Evolutionary conservation across 768 basidiomycete genomes (phyloP), one percentile per base, ranked within the genome.

Genomic region (Podaxis carcinomalis): DNA sequence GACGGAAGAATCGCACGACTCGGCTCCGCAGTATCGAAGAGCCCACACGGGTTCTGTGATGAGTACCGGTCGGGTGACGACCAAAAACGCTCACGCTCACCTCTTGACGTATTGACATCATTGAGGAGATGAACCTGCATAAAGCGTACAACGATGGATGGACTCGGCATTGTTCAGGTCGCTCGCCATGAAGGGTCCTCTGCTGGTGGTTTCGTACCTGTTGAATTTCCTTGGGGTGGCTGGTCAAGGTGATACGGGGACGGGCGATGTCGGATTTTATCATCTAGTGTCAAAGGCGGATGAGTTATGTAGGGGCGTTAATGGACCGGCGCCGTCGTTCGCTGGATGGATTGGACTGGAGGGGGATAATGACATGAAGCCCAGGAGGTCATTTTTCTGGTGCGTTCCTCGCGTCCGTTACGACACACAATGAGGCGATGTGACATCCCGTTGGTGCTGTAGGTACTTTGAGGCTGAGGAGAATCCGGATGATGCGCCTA

Each of bases 401-500:
- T 66, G 37, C 14, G 44, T 51, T 4, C 39, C 2, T 23, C 7
- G 13, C 2, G 32, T 25, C 11, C 14, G 3, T 2, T 40, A 2
- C 42, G 32, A 4, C n/a, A 49, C 10, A 23, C n/a, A n/a, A n/a
- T 47, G 44, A n/a, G 5, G 4, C 23, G 42, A 13, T 14, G 9
- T 11, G 39, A 61, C 40, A 49, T 60, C 2, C 63, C 68, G 40
- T 65, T 64, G 11, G 9, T 61, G 19, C 28, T n/a, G 25, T 49
- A 73, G 75, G 75, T 69, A 66, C 49, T 76, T 74, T 57, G 67
- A 72, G 46, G 73, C 73, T 0, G 70, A 75, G 47, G 51, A 68
- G 21, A 56, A 67, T 25, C 56, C 69, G 4, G 57, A 68, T 14
- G 66, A 65, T 32, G 74, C 73, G 1, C 73, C 73, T 0, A 51